phyloP scores from a whole-genome alignment of 2,329 filamentous ascomycete species.

The Aspergillus awamori region DNA sequence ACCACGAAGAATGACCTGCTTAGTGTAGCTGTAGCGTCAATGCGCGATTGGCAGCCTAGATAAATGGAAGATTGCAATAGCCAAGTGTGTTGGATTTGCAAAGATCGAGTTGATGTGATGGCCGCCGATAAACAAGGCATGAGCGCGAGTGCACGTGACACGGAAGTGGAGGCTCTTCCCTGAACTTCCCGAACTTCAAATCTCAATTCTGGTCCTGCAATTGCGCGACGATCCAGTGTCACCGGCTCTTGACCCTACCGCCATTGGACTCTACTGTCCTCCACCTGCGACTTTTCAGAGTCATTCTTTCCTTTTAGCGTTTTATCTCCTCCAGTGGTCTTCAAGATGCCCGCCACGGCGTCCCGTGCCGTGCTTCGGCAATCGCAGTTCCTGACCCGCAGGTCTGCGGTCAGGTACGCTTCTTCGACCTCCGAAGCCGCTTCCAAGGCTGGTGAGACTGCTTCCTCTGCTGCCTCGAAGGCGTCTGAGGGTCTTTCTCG shows the following conservation, averaged over 20 bases:
- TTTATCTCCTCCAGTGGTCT: constrained; percentile 29
- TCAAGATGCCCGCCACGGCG: constrained; percentile 48
- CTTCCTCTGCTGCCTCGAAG: constrained; percentile 56
- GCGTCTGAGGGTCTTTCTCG: constrained; percentile 81
- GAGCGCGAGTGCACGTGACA: constrained; percentile 18
- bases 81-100: not conserved
- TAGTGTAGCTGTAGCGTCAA: not conserved
- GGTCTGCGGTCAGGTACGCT: constrained; percentile 50
- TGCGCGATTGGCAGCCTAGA: not conserved
- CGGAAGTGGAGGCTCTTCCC: constrained; percentile 33
- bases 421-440: constrained; percentile 51
- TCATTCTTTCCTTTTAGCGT: constrained; percentile 33
- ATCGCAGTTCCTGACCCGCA: constrained; percentile 51
- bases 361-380: constrained; percentile 51
- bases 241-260: constrained; percentile 34
- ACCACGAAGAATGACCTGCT: not conserved
- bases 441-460: constrained; percentile 49
- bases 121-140: constrained; percentile 6
- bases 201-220: constrained; percentile 43
- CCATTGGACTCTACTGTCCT: constrained; percentile 45
- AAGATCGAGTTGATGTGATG: not conserved
- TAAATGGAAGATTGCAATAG: not conserved
- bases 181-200: constrained; percentile 47
- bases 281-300: constrained; percentile 32
- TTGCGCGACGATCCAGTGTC: constrained; percentile 36